A percentile compares a stretch with the other conserved stretches of the same genome.
Conservation (phyloP, 768 basidiomycete species). For the Termitomyces eurrhizus region DNA sequence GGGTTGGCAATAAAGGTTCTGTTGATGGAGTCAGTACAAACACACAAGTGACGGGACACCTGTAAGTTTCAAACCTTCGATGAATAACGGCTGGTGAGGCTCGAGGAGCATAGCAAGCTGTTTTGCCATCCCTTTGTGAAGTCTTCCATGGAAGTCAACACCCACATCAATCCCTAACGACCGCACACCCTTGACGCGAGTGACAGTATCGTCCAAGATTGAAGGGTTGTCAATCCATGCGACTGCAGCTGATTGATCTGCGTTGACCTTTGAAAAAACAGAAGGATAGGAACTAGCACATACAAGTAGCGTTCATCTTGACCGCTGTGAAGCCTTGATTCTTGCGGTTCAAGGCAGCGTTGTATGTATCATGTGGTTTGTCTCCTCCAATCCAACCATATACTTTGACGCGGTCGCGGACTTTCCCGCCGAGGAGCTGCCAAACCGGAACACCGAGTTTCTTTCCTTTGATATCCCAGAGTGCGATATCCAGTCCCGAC, state of each 20-base stretch:
- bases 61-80: conserved; percentile 41
- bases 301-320: conserved; percentile 69
- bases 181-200: conserved; percentile 49
- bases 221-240: conserved; percentile 62
- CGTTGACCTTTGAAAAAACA: not conserved
- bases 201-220: conserved; percentile 45
- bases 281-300: conserved; percentile 10
- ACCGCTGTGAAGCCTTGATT: conserved; percentile 65
- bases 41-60: not conserved
- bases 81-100: conserved; percentile 57
- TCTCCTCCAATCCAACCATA: conserved; percentile 62
- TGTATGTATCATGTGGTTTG: conserved; percentile 47
- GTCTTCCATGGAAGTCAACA: conserved; percentile 66
- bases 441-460: conserved; percentile 61
- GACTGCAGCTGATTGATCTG: conserved; percentile 24
- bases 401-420: conserved; percentile 54
- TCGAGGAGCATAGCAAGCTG: conserved; percentile 62
- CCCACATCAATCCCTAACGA: conserved; percentile 60
- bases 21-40: not conserved
- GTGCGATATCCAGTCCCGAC: conserved; percentile 63
- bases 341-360: conserved; percentile 49
- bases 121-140: conserved; percentile 68
- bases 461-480: conserved; percentile 82
- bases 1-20: conserved; percentile 59
- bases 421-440: conserved; percentile 67